Base-by-base conservation (phyloP, 1,284 basidiomycete genomes). In the Peniophora sp. region DNA sequence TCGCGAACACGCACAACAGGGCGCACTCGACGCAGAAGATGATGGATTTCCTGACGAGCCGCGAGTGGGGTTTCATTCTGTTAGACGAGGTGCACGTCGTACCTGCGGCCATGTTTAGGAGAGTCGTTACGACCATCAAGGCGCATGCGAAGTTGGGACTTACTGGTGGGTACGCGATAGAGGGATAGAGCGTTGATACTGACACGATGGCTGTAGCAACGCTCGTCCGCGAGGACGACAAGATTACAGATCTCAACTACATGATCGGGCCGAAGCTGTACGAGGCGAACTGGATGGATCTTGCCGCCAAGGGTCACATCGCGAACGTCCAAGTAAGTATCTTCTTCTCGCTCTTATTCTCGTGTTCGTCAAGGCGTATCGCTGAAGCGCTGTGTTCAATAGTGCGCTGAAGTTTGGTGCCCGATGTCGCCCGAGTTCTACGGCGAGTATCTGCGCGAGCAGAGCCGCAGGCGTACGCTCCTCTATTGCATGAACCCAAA, bases 371-470 rank as follows among this genome's bases (percentile, higher is more conserved):
- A 19, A 36, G 34, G 34, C 34, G 10, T 10, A 10, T 36, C 10
- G 34, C 34, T 36, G 34, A 44, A 16, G 14, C 23, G 41, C 25
- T 45, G 47, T 23, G 25, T 50, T 17, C 32, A 38, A 35, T 49
- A 95, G 89, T 98, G 95, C 66, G 97, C 97, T 14, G 97, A 99
- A 70, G 97, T 99, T 5, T 99, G 97, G 97, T 99, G 97, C 64
- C 92, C 94, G 9, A 99, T 99, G 97, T 97, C 97, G 27, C 96
- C 97, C n/a, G 95, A 99, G 65, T 99, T 99, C 66, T 99, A 99
- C 68, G 86, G 92, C 60, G 96, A 99, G 70, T 99, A 99, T 65
- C 78, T 99, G 55, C 81, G 92, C 55, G 92, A 95, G 66, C 87
- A 90, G 66, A 89, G 89, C 36, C 79, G 97, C 52, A 97, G 97